These are phyloP conservation scores for Spongispora temasekensis DNA, from an alignment of 1,284 basidiomycete species.

Conservation along the genomic window DNA sequence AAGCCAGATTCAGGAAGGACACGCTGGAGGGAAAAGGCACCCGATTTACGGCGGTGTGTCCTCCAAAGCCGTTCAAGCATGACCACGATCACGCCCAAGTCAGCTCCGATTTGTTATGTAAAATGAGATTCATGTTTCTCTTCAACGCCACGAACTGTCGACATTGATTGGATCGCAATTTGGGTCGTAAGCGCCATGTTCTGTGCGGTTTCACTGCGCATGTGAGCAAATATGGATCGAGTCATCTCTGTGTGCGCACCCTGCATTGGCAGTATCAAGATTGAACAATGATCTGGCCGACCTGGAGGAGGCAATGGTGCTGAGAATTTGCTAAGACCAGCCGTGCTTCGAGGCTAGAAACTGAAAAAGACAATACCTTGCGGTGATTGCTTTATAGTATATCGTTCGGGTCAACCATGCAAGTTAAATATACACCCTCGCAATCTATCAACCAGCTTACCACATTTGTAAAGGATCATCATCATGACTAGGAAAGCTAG, in stretches of 20 bases:
- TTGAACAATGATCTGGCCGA: constrained; percentile 14
- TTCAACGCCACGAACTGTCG: too few species aligned
- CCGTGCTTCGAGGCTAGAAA: neutral
- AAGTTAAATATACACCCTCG: too few species aligned
- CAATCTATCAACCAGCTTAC: constrained; percentile 4
- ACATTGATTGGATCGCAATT: constrained; percentile 5
- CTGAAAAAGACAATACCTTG: constrained; percentile 11
- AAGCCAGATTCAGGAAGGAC: too few species aligned
- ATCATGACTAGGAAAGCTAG: constrained; percentile 3
- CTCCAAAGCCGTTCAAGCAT: too few species aligned
- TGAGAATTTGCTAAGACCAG: neutral
- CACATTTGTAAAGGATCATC: neutral
- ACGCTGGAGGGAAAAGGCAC: too few species aligned
- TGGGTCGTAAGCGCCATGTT: constrained; percentile 16
- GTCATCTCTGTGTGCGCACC: constrained; percentile 5
- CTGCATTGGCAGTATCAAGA: neutral
- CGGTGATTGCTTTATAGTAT: constrained; percentile 4
- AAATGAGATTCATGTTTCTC: too few species aligned
- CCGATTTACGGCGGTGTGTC: too few species aligned
- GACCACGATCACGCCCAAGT: too few species aligned
- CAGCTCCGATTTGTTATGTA: too few species aligned
- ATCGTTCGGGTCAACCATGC: constrained; percentile 7
- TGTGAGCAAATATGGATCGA: constrained; percentile 1
- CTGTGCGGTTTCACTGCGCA: neutral
- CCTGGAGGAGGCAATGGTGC: constrained; percentile 14